Base-by-base conservation (phyloP, 2,329 filamentous ascomycete genomes). In the Penicillium sp. region DNA sequence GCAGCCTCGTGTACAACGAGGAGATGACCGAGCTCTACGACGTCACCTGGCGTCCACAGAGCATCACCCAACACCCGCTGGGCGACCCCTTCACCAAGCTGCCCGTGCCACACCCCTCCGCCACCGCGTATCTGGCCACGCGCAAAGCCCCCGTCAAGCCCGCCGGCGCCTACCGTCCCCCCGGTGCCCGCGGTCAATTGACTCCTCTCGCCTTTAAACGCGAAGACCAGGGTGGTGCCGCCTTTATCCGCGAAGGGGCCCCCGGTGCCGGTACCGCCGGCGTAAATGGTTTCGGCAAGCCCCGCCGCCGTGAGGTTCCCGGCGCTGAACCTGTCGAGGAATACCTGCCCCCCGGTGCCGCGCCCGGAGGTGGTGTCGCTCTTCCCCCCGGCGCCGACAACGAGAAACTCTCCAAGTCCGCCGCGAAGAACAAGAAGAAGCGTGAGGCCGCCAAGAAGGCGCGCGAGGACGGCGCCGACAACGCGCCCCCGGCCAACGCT, bases 341-440 rank as follows among this genome's bases (percentile, higher is more conserved):
- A 28, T 81, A 84, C 22, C 78, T 88, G 48, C 85, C 88, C 49
- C 86, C 90, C n/a, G 87, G 89, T 64, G 88, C 90, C 47, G 85
- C 85, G 54, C 86, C 88, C 49, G 86, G 86, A 55, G 86, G 86
- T 22, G 87, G 86, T 45, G 86, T 88, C 43, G 85, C 84, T 63
- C 83, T 90, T 48, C 86, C 88, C 28, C 84, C 85, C 5, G 86
- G 89, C 14, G 86, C 84, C 61, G 81, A 84, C 38, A 80, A 88
- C 45, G 90, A 91, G 67, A 88, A 85, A 67, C 76, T 95, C 62
- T 93, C 90, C 63, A 96, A 95, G 80, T 87, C 90, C 55, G 92
- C 90, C 12, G 81, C 91, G 69, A 97, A 97, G 85, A 97, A 97
- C 80, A 98, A 98, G 86, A 98, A 98, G 86, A 98, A 98, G 86